Evolutionary conservation across 2,329 filamentous ascomycete species (phyloP), one percentile per base, ranked within the genome.

Genomic region (Diaporthe nobilis): DNA sequence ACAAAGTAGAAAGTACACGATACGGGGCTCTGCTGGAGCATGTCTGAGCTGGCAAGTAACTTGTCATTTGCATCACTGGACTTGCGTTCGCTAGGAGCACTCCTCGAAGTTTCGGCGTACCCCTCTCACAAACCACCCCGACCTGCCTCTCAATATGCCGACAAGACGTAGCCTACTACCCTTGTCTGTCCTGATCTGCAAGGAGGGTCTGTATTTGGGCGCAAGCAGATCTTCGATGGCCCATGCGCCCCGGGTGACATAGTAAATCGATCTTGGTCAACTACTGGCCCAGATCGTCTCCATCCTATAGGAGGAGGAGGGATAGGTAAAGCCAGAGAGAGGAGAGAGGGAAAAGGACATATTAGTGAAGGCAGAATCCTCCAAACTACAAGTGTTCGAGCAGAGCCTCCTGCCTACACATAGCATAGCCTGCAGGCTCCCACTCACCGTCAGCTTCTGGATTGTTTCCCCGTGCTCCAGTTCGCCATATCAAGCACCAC

Each of bases 401-500:
- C 55, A 58, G 61, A 70, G 34, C n/a, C 58, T 34, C 34, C n/a
- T 47, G 13, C 53, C 15, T 60, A 58, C 31, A 57, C 25, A 49
- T 37, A 53, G 39, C 44, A 37, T 28, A 58, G 60, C 34, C 71
- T 63, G 57, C 57, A 72, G 60, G 57, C 71, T 63, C 37, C 71
- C 71, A 77, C 51, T 49, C 61, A 65, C 47, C 68, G 70, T 70
- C 75, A 72, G 44, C 68, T 71, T 71, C 55, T 57, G 28, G 42
- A 44, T 34, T 67, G 55, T 65, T 70, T 71, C 60, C 44, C 75
- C 47, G 37, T 68, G 55, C 61, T 58, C 44, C 73, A 63, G 68
- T 72, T 71, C 75, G 61, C 73, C 55, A 57, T 55, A 74, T 73
- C 75, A 77, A 77, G 70, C 75, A 57, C 15, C 42, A 49, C 73